Evolutionary conservation across 352 stramenopile species (phyloP), one percentile per base, ranked within the genome.

Genomic region (Vaucheria bursata): DNA sequence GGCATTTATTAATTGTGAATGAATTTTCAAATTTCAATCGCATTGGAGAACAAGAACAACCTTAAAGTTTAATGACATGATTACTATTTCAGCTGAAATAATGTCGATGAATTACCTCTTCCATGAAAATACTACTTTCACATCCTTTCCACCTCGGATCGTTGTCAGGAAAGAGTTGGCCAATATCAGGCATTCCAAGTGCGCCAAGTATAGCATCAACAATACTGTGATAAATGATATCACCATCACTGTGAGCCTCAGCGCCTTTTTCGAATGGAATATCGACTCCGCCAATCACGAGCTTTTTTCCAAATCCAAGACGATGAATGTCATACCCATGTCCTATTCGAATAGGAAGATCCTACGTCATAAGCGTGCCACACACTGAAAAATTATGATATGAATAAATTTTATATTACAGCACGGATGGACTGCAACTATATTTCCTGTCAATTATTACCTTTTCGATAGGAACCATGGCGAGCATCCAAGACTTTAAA

Each of bases 301-400:
- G 66, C 18, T 88, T 87, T 84, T 92, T 88, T 18, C 88, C 87
- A 12, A 88, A 87, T 45, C 89, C 86, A 84, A 93, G 88, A 38
- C 88, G 84, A 82, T 93, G 89, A 83, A 93, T 93, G 81, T 93
- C 89, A 79, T 90, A 93, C 49, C 89, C 89, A 81, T 93, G 89
- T 7, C 89, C 88, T 33, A 93, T 90, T 7, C 89, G 82, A 36
- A 92, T 77, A 0, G 85, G 79, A 29, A 75, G 80, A n/a, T 85
- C 80, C 74, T 79, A n/a, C n/a, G n/a, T n/a, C n/a, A n/a, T n/a
- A n/a, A n/a, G n/a, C n/a, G n/a, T n/a, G n/a, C n/a, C n/a, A n/a
- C n/a, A n/a, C n/a, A n/a, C n/a, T n/a, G n/a, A n/a, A n/a, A n/a
- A n/a, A n/a, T n/a, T n/a, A n/a, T n/a, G n/a, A n/a, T n/a, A n/a